Conservation (phyloP, 257 asterid genomes). For the Plantago major region DNA sequence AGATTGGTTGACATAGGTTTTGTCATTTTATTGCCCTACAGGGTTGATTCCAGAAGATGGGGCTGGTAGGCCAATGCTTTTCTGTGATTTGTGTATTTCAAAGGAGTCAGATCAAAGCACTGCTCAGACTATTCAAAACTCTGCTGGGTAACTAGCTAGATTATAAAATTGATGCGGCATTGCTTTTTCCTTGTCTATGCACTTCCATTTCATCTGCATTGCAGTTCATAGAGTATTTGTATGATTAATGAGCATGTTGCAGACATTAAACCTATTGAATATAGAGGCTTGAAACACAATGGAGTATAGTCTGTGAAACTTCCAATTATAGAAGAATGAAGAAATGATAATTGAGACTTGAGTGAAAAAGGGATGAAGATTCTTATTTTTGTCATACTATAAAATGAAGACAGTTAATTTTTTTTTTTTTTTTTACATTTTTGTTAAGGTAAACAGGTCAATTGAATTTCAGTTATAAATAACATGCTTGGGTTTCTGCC, state of each 20-base stretch:
- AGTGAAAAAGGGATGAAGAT: too few species aligned
- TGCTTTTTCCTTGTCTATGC: not conserved
- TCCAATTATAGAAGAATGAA: not conserved
- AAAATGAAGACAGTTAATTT: too few species aligned
- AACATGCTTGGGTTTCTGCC: too few species aligned
- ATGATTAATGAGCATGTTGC: not conserved
- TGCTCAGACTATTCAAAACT: constrained; percentile 31
- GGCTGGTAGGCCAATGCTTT: constrained; percentile 39
- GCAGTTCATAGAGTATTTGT: constrained; percentile 2
- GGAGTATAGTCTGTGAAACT: constrained; percentile 14
- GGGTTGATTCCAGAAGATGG: constrained; percentile 48
- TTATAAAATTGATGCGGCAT: not conserved
- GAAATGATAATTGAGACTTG: not conserved
- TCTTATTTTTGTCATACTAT: too few species aligned
- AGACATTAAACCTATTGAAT: not conserved
- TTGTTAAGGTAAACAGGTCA: too few species aligned
- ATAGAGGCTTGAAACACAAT: constrained; percentile 5
- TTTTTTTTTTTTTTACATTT: too few species aligned
- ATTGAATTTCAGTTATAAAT: too few species aligned
- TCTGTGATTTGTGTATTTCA: constrained; percentile 46
- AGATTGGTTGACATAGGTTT: not conserved
- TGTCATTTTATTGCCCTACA: constrained; percentile 13
- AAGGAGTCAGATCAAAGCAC: constrained; percentile 36
- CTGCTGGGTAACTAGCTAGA: constrained; percentile 40
- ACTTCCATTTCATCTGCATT: not conserved